Base-by-base conservation (phyloP, 2,329 filamentous ascomycete genomes). In the Shiraia bambusicola region DNA sequence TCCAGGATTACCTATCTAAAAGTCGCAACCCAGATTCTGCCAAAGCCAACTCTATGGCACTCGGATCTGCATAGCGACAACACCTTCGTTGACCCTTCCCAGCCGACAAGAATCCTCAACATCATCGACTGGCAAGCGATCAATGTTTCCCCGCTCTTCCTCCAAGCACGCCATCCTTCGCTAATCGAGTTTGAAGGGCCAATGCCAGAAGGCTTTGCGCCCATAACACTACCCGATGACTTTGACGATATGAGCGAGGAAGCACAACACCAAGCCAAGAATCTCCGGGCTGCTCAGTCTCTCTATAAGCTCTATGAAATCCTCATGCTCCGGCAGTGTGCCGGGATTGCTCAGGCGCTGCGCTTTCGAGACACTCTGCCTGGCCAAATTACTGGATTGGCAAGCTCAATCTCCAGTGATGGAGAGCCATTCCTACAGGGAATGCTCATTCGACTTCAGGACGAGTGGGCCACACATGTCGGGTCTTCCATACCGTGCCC, bases 1-100 rank as follows among this genome's bases (percentile, higher is more conserved):
- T 61, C 27, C 47, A 52, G 25, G 52, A 61, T 40, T 63, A 59
- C 37, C 47, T 58, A 15, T n/a, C n/a, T n/a, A n/a, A 60, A 58
- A 43, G 45, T 63, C 29, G 43, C 47, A 32, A 50, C 35, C 28
- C 33, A 56, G 26, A 56, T 61, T 34, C 40, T 63, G 3, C 56
- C 59, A 3, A 53, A 55, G n/a, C n/a, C 47, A n/a, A 41, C 42
- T 16, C 28, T 59, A 12, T 50, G 49, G 54, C 54, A 58, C 37
- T 42, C 42, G 22, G 53, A 59, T 34, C 45, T 58, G 19, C 54
- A 56, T 32, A 34, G 42, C 24, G 50, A 49, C 15, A 58, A 58
- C 30, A 52, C 58, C 12, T 54, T 45, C 28, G 38, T 59, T 24
- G 33, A 52, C 15, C 41, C 52, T 26, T 34, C 15, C 27, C 12